Evolutionary conservation across 495 filamentous ascomycete species (phyloP), one percentile per base, ranked within the genome.

Genomic region (Aspergillus conjunctus): DNA sequence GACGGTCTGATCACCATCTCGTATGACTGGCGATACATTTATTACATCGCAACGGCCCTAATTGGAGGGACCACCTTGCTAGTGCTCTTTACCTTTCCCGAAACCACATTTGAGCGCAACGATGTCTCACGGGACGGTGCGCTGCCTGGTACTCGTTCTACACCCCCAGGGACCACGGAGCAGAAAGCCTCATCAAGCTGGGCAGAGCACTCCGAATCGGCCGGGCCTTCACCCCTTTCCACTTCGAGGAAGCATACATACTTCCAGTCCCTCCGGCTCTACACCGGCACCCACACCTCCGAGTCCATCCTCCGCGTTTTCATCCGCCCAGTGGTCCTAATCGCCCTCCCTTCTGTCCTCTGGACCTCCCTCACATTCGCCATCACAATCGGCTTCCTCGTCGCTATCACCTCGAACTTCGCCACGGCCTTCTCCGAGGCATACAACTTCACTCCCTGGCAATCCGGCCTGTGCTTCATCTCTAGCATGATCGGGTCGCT

Each of bases 381-480:
- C 11, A 78, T 78, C 7, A 83, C 80, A 15, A 49, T 84, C 39
- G 80, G 83, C 1, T 83, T 82, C 66, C 67, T 84, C 14, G 79
- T 83, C 0, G 81, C 81, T 20, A 73, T 85, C 11, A 73, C 76
- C 0, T 82, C 80, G 22, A 83, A 82, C 63, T 78, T 81, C 9
- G 75, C 77, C 0, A 61, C 75, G 0, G 82, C 81, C 8, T 85
- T 78, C 59, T 39, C 65, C 8, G 53, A 60, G 21, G 34, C 55
- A 11, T 58, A 58, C 44, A 26, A 33, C n/a, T 58, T 58, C 55
- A 55, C 68, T 43, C 65, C 81, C 7, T 83, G 72, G 69, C 77
- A 84, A 54, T 73, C 77, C 1, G 82, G 81, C 2, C 71, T 84
- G 0, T 80, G 76, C 64, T 83, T 81, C 57, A 66, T 81, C 41